Evolutionary conservation across 768 basidiomycete species (phyloP).

Genomic region (Russula sp.): DNA sequence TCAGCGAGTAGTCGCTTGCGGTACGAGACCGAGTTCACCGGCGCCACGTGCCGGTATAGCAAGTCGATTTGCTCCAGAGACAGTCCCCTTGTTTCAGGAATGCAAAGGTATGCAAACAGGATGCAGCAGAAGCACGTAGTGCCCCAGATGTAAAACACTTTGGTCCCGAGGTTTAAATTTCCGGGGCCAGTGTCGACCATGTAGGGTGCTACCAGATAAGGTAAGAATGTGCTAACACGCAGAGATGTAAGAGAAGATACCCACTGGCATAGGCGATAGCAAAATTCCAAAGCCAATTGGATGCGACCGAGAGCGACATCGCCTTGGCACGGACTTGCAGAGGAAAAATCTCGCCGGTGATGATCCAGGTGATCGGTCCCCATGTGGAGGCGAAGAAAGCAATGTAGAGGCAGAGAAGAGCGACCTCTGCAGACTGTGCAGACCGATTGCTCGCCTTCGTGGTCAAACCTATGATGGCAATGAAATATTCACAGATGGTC

Average conservation of each 20-base stretch:
- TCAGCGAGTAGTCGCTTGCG: conserved; percentile 26
- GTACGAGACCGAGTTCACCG: conserved; percentile 38
- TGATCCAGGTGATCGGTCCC: conserved; percentile 64
- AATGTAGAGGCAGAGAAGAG: conserved; percentile 46
- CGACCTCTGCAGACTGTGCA: conserved; percentile 40
- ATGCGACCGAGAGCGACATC: conserved; percentile 68
- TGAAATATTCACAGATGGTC: conserved; percentile 78
- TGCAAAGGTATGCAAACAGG: conserved; percentile 72
- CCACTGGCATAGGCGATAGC: conserved; percentile 38
- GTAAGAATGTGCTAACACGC: not conserved
- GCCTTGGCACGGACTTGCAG: conserved; percentile 76
- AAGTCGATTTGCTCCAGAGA: conserved; percentile 81
- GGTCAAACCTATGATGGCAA: conserved; percentile 58
- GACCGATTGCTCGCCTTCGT: conserved; percentile 38
- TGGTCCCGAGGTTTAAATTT: conserved; percentile 51
- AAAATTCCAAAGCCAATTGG: conserved; percentile 79
- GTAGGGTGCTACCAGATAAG: conserved; percentile 35
- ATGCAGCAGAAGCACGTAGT: conserved; percentile 58
- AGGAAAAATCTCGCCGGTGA: conserved; percentile 77
- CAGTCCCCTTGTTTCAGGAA: conserved; percentile 79
- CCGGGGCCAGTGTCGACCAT: conserved; percentile 38
- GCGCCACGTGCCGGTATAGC: conserved; percentile 62
- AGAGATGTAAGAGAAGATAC: not conserved
- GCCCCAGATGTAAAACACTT: conserved; percentile 87
- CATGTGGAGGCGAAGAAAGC: conserved; percentile 45